Evolutionary conservation across 2,329 filamentous ascomycete species (phyloP).

Genomic region (Ophiostoma quercus): DNA sequence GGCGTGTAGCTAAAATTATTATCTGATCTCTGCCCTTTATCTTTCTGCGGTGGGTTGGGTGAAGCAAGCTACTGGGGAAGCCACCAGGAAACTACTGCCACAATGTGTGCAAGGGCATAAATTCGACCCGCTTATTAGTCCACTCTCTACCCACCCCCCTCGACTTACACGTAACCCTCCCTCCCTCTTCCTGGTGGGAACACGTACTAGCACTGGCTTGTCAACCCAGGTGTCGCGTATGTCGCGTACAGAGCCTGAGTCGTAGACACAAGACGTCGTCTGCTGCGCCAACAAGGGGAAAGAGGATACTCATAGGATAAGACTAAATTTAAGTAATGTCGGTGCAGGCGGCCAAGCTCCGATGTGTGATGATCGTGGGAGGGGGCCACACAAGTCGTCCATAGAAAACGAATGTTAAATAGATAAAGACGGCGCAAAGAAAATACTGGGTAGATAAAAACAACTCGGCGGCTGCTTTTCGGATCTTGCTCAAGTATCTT

Average conservation of each 20-base stretch:
- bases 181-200: neutral
- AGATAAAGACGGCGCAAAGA: neutral
- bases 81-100: neutral
- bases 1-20: neutral
- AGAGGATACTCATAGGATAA: neutral
- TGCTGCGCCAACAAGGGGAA: slow-evolving; percentile 4
- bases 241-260: neutral
- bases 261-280: slow-evolving; percentile 6
- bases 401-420: neutral
- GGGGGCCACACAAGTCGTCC: neutral
- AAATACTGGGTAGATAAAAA: neutral
- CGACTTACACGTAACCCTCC: slow-evolving; percentile 12
- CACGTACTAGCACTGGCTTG: neutral
- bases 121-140: neutral
- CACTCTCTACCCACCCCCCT: neutral
- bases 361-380: neutral
- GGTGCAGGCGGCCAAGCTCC: slow-evolving; percentile 1
- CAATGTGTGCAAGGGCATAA: neutral
- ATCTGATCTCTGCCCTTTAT: neutral
- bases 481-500: neutral
- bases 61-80: neutral
- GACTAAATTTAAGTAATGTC: slow-evolving; percentile 13
- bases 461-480: neutral
- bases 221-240: neutral
- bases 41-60: neutral